These are phyloP conservation scores for Chlamydomonas sphaeroides DNA, from an alignment of 139 green algal species.

Conservation along the genomic window DNA sequence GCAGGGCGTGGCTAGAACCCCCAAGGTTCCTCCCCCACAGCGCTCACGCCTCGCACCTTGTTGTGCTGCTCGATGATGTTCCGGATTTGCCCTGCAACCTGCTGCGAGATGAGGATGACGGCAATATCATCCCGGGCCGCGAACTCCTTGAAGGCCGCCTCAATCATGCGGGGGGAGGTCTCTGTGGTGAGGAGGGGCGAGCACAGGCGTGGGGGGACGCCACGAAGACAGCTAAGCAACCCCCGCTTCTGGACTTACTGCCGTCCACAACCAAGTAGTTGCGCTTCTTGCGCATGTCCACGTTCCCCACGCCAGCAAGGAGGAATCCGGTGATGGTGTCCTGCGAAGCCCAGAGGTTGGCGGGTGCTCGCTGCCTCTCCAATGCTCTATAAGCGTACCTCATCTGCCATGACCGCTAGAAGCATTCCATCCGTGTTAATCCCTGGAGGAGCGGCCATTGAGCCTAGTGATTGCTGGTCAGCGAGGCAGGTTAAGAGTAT, in stretches of 20 bases:
- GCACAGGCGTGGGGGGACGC: too few species aligned
- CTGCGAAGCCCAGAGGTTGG: conserved; percentile 70
- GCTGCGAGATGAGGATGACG: conserved; percentile 96
- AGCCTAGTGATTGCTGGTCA: background rate
- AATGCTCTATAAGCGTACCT: too few species aligned
- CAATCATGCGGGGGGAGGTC: conserved; percentile 70
- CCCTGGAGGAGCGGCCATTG: background rate
- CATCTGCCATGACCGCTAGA: conserved; percentile 53
- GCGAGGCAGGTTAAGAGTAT: too few species aligned
- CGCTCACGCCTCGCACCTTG: conserved; percentile 58
- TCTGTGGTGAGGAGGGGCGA: too few species aligned
- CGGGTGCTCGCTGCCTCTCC: too few species aligned
- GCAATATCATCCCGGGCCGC: conserved; percentile 92
- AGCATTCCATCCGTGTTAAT: conserved; percentile 29
- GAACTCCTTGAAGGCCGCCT: conserved; percentile 95
- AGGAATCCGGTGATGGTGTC: conserved; percentile 99
- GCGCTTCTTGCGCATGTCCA: conserved; percentile 88
- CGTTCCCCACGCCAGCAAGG: conserved; percentile 93
- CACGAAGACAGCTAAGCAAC: too few species aligned
- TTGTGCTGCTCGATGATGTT: conserved; percentile 83
- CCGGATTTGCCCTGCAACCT: conserved; percentile 90
- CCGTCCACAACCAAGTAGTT: conserved; percentile 98
- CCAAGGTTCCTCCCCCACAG: background rate
- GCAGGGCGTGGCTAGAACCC: too few species aligned
- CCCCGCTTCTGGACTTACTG: conserved; percentile 85